Evolutionary conservation across 2,329 filamentous ascomycete species (phyloP).

Genomic region (Exophiala spinifera): DNA sequence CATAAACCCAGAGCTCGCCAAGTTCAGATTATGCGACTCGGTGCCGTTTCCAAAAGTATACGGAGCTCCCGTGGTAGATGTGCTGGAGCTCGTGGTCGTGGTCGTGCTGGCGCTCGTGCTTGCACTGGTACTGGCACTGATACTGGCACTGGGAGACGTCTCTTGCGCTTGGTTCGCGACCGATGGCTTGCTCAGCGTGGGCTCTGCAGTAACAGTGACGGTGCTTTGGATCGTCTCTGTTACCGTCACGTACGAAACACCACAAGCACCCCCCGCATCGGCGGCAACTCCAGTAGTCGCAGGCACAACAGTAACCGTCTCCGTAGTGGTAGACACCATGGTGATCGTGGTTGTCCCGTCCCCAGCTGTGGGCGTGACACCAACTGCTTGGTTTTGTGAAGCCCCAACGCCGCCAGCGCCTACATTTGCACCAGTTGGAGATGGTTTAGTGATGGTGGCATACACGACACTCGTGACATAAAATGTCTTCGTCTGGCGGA

Average conservation of each 20-base stretch:
- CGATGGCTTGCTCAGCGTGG: slow-evolving; percentile 7
- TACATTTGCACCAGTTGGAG: background rate
- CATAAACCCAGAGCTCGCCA: slow-evolving; percentile 19
- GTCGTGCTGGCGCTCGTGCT: slow-evolving; percentile 1
- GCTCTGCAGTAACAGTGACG: slow-evolving; percentile 17
- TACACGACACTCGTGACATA: slow-evolving; percentile 17
- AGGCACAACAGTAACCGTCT: slow-evolving; percentile 16
- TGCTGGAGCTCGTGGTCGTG: slow-evolving; percentile 1
- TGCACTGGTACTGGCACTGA: background rate
- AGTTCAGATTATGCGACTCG: background rate
- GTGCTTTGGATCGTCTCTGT: slow-evolving; percentile 22
- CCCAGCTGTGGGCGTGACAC: background rate
- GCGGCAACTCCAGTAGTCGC: background rate
- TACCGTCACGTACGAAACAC: slow-evolving; percentile 18
- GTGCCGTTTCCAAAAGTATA: slow-evolving; percentile 11
- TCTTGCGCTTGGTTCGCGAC: slow-evolving; percentile 6
- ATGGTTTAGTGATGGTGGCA: slow-evolving; percentile 21
- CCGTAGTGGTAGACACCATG: slow-evolving; percentile 14
- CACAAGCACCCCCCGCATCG: slow-evolving; percentile 7
- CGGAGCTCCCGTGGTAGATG: background rate
- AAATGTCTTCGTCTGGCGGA: slow-evolving; percentile 19
- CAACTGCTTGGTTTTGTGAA: slow-evolving; percentile 2
- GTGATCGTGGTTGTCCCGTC: slow-evolving; percentile 12
- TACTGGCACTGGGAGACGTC: slow-evolving; percentile 1
- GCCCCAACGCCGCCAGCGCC: slow-evolving; percentile 11